These are phyloP conservation scores for Umbelopsis isabellina DNA, from an alignment of 192 early-diverging fungal species.

Conservation along the genomic window DNA sequence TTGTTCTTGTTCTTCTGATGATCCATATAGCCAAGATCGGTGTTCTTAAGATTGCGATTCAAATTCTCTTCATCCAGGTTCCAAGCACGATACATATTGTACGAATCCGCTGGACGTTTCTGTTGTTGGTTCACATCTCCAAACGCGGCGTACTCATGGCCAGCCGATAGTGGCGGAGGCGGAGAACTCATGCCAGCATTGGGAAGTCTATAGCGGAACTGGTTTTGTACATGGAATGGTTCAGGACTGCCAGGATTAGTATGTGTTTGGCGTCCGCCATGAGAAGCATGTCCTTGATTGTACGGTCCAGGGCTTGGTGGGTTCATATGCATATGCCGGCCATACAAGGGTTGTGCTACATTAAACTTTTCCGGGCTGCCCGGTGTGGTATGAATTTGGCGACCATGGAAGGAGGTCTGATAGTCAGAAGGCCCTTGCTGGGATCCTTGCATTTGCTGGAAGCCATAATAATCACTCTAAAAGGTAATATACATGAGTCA, in stretches of 20 bases:
- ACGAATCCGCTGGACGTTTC: conserved; percentile 3
- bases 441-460: conserved; percentile 1
- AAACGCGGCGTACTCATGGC: conserved; percentile 4
- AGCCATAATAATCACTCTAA: conserved; percentile 10
- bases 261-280: conserved; percentile 12
- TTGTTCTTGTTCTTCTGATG: background rate
- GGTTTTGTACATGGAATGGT: background rate
- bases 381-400: conserved; percentile 13
- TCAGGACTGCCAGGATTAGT: conserved; percentile 19
- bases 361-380: conserved; percentile 8
- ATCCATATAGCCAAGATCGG: background rate
- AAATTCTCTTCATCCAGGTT: background rate
- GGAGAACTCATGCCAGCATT: conserved; percentile 4
- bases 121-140: background rate
- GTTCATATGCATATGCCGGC: conserved; percentile 7
- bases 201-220: background rate
- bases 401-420: background rate
- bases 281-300: background rate
- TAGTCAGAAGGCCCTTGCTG: background rate
- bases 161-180: background rate
- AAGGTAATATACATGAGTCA: background rate
- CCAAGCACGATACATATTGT: conserved; percentile 17
- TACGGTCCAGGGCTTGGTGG: conserved; percentile 8
- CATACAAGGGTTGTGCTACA: conserved; percentile 1
- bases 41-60: conserved; percentile 6